These are phyloP conservation scores for Neophaeococcomyces mojaviensis DNA, from an alignment of 2,329 filamentous ascomycete species.

Conservation along the genomic window DNA sequence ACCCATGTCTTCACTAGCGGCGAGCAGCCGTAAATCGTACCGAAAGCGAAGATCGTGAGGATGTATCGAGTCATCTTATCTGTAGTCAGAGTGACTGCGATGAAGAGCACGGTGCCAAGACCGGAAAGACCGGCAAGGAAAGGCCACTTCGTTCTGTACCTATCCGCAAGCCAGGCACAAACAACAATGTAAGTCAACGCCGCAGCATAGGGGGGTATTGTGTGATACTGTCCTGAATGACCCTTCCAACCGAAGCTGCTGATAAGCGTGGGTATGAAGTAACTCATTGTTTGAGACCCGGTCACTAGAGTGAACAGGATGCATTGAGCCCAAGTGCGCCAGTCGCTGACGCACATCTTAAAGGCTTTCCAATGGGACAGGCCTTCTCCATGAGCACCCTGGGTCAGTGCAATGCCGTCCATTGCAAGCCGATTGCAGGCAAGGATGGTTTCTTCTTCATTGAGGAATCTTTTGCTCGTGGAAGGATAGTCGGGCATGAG, in stretches of 20 bases:
- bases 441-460: conserved; percentile 33
- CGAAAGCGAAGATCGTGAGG: conserved; percentile 48
- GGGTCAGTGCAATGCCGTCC: conserved; percentile 21
- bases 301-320: conserved; percentile 26
- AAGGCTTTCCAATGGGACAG: conserved; percentile 24
- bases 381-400: conserved; percentile 8
- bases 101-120: conserved; percentile 63
- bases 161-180: conserved; percentile 24
- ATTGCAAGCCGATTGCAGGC: conserved; percentile 22
- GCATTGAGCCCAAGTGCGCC: conserved; percentile 12
- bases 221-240: conserved; percentile 15
- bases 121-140: conserved; percentile 26
- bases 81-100: conserved; percentile 58
- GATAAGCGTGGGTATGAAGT: conserved; percentile 29
- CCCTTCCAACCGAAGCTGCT: conserved; percentile 25
- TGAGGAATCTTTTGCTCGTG: conserved; percentile 33
- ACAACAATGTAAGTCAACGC: conserved; percentile 24
- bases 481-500: conserved; percentile 44
- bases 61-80: conserved; percentile 56
- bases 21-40: conserved; percentile 28
- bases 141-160: conserved; percentile 20
- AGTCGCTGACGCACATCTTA: conserved; percentile 24
- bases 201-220: conserved; percentile 24
- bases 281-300: conserved; percentile 27
- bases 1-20: conserved; percentile 66